Evolutionary conservation across 495 filamentous ascomycete species (phyloP).

Genomic region (Aspergillus mulundensis): DNA sequence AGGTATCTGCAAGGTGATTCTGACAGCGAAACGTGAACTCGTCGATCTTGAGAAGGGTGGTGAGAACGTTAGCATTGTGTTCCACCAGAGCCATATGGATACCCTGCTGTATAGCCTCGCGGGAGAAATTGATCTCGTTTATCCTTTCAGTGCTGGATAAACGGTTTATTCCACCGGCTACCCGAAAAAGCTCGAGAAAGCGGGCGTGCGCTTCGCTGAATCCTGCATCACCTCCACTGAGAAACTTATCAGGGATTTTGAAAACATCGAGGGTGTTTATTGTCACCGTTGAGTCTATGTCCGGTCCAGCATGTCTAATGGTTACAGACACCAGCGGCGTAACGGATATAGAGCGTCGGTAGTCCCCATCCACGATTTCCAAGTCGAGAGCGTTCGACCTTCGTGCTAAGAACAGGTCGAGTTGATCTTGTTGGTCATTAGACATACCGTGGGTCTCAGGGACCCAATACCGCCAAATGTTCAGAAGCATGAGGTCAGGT

Average conservation of each 20-base stretch:
- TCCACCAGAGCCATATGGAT: constrained; percentile 31
- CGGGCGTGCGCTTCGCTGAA: constrained; percentile 9
- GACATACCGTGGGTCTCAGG: constrained; percentile 26
- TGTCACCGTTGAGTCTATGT: not conserved
- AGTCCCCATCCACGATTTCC: constrained; percentile 13
- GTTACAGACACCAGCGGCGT: constrained; percentile 19
- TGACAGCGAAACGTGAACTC: constrained; percentile 30
- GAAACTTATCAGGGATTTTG: constrained; percentile 21
- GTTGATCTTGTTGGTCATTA: constrained; percentile 9
- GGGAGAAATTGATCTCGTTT: constrained; percentile 19
- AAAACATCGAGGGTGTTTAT: constrained; percentile 18
- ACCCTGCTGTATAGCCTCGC: constrained; percentile 31
- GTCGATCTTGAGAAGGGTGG: constrained; percentile 39
- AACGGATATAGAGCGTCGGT: constrained; percentile 20
- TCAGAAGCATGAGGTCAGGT: constrained; percentile 31
- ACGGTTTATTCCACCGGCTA: constrained; percentile 23
- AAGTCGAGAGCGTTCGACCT: constrained; percentile 14
- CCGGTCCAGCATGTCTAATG: constrained; percentile 5
- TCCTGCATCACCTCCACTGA: constrained; percentile 18
- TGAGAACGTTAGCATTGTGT: constrained; percentile 27
- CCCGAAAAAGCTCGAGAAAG: constrained; percentile 36
- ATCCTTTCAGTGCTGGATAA: not conserved
- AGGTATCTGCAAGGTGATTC: not conserved
- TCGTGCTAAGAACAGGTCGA: constrained; percentile 24
- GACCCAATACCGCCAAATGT: constrained; percentile 33